These are phyloP conservation scores for Cicer judaicum DNA, from an alignment of 306 rosid genomes.

Conservation along the genomic window DNA sequence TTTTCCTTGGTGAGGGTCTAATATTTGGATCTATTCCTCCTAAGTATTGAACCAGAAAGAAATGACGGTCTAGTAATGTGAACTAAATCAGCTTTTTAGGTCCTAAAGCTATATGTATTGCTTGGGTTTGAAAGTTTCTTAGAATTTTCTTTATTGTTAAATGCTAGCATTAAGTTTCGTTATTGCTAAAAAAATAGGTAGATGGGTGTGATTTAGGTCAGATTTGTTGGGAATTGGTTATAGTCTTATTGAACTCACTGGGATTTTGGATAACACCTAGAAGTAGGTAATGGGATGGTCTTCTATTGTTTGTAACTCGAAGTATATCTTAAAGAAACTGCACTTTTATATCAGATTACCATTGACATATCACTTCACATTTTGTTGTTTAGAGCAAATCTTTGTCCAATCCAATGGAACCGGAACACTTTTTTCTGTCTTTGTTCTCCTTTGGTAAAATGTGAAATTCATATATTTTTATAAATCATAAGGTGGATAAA, in stretches of 20 bases:
- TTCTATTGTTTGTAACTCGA: slow-evolving; percentile 30
- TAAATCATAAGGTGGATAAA: not conserved
- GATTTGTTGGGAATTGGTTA: slow-evolving; percentile 14
- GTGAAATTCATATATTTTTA: not conserved
- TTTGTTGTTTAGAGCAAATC: slow-evolving; percentile 23
- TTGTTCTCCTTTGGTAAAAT: slow-evolving; percentile 9
- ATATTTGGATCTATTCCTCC: not conserved
- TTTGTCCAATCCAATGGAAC: not conserved
- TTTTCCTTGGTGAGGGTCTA: not conserved
- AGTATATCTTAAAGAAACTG: not conserved
- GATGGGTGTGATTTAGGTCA: not conserved
- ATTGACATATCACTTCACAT: not conserved
- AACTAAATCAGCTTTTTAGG: not conserved
- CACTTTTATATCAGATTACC: not conserved
- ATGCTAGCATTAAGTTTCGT: not conserved
- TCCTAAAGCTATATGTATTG: not conserved
- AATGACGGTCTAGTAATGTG: not conserved
- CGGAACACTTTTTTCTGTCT: not conserved
- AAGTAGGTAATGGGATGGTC: not conserved
- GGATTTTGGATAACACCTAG: not conserved
- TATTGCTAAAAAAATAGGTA: not conserved
- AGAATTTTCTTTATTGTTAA: not conserved
- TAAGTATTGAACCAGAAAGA: not conserved
- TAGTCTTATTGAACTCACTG: not conserved
- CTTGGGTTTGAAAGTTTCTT: not conserved